A percentile compares a stretch with the other conserved stretches of the same genome.
These are phyloP conservation scores for Zelonia costaricensis DNA, from an alignment of 208 protist species.

Conservation along the genomic window DNA sequence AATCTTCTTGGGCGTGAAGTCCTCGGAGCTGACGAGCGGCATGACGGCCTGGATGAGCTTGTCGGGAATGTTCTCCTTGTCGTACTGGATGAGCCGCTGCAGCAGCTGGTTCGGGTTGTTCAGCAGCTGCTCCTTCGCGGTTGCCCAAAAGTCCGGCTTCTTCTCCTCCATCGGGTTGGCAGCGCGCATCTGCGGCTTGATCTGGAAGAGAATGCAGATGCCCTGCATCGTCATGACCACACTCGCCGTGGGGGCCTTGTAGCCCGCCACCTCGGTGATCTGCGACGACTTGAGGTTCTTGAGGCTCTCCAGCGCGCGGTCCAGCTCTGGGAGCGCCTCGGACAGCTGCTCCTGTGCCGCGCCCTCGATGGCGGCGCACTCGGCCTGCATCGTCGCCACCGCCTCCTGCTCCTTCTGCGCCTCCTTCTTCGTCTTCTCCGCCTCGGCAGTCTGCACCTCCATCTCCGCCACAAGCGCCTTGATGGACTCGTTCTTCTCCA, in stretches of 20 bases:
- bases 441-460: slow-evolving; percentile 91
- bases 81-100: slow-evolving; percentile 94
- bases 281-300: slow-evolving; percentile 96
- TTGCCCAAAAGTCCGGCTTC: slow-evolving; percentile 97
- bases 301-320: slow-evolving; percentile 95
- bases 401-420: slow-evolving; percentile 92
- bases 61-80: slow-evolving; percentile 97
- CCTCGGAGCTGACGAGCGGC: slow-evolving; percentile 92
- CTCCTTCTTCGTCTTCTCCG: slow-evolving; percentile 91
- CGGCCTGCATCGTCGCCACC: slow-evolving; percentile 92
- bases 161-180: slow-evolving; percentile 95
- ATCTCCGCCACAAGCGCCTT: slow-evolving; percentile 95
- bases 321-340: slow-evolving; percentile 97
- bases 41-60: slow-evolving; percentile 94
- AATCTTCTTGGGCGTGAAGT: slow-evolving; percentile 96
- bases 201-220: slow-evolving; percentile 97
- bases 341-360: slow-evolving; percentile 95
- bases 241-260: slow-evolving; percentile 95
- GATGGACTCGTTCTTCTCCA: slow-evolving; percentile 94
- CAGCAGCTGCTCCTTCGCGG: slow-evolving; percentile 92
- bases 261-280: slow-evolving; percentile 96
- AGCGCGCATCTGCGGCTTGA: slow-evolving; percentile 95
- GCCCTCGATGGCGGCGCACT: slow-evolving; percentile 94
- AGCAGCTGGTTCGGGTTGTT: slow-evolving; percentile 92
- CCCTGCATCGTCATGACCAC: slow-evolving; percentile 98